Evolutionary conservation across 352 stramenopile genomes (phyloP).

Genomic region (Phytophthora fragariae): DNA sequence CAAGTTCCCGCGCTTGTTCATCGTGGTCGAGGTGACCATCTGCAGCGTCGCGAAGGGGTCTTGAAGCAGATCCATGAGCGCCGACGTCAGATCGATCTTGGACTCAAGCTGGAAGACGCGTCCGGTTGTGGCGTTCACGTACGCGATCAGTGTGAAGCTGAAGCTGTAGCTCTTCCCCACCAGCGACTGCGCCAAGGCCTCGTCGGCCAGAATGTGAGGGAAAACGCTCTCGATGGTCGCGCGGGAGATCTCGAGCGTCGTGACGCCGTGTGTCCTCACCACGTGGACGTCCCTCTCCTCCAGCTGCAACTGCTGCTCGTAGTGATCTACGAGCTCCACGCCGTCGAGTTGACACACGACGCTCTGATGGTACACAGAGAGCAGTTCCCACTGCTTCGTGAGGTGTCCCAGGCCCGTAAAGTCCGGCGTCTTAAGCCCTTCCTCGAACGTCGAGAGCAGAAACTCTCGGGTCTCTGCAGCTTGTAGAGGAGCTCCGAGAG

Average conservation of each 20-base stretch:
- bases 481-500: constrained; percentile 1
- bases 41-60: constrained; percentile 50
- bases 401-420: constrained; percentile 43
- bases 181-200: constrained; percentile 51
- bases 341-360: constrained; percentile 17
- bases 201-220: constrained; percentile 49
- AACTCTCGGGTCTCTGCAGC: constrained; percentile 26
- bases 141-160: constrained; percentile 45
- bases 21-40: constrained; percentile 46
- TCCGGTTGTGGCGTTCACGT: constrained; percentile 34
- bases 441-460: constrained; percentile 29
- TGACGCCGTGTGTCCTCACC: constrained; percentile 42
- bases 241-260: constrained; percentile 44
- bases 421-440: constrained; percentile 42
- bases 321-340: constrained; percentile 21
- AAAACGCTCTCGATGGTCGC: constrained; percentile 52
- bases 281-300: constrained; percentile 25
- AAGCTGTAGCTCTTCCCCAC: constrained; percentile 54
- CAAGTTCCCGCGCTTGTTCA: constrained; percentile 51
- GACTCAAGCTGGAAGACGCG: constrained; percentile 58
- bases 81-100: constrained; percentile 49
- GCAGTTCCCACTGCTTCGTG: constrained; percentile 49
- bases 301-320: background rate
- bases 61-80: constrained; percentile 45
- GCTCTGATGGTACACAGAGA: constrained; percentile 43